Conservation (phyloP, 257 asterid genomes). For the Rubia yunnanensis region DNA sequence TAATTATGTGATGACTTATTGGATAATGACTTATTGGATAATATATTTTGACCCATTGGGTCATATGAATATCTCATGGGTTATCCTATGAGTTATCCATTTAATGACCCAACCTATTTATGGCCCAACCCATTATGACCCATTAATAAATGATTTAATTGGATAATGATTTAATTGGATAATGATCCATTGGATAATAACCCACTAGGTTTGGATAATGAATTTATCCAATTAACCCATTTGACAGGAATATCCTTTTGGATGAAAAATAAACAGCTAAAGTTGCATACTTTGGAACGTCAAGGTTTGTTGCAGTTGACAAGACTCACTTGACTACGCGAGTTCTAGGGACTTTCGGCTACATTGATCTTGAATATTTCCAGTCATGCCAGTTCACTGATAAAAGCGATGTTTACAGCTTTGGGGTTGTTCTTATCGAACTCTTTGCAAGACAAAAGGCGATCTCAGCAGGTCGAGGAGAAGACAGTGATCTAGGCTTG, state of each 20-base stretch:
- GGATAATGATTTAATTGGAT: too few species aligned
- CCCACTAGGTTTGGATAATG: too few species aligned
- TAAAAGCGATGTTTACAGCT: conserved; percentile 13
- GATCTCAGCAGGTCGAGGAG: background rate
- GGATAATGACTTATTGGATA: too few species aligned
- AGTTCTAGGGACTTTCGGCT: conserved; percentile 10
- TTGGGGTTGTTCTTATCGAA: conserved; percentile 13
- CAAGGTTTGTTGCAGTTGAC: conserved; percentile 8
- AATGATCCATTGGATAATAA: too few species aligned
- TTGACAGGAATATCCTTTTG: conserved; percentile 10
- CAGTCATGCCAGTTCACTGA: conserved; percentile 10
- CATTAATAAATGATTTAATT: too few species aligned
- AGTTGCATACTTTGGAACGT: conserved; percentile 13
- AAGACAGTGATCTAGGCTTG: background rate
- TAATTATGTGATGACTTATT: too few species aligned
- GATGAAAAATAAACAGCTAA: conserved; percentile 7
- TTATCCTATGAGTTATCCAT: too few species aligned
- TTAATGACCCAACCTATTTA: too few species aligned
- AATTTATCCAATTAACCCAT: too few species aligned
- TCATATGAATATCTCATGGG: too few species aligned
- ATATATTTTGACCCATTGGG: too few species aligned
- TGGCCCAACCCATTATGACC: too few species aligned
- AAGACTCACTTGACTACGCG: conserved; percentile 8
- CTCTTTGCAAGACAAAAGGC: conserved; percentile 12
- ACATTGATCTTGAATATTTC: conserved; percentile 12